Evolutionary conservation across 2,329 filamentous ascomycete genomes (phyloP).

Genomic region (Amauroascus verrucosus): DNA sequence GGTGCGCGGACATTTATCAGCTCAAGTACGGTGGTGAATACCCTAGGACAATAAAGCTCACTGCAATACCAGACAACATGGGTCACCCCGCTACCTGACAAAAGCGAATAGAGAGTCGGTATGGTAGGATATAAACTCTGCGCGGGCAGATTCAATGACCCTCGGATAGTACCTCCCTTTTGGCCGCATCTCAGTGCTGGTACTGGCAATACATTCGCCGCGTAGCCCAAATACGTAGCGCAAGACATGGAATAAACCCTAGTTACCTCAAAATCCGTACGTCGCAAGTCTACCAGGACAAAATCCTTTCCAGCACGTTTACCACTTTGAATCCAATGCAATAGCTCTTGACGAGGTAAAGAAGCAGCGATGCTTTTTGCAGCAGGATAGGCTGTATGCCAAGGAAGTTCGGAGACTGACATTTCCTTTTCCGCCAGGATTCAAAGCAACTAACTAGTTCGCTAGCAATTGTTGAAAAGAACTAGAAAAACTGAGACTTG

Average conservation of each 20-base stretch:
- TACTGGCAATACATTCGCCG: constrained; percentile 5
- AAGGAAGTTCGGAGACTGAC: constrained; percentile 22
- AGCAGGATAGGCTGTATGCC: constrained; percentile 34
- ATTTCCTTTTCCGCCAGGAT: not conserved
- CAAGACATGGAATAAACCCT: not conserved
- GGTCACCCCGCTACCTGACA: constrained; percentile 23
- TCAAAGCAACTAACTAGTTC: no score
- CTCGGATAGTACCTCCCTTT: constrained; percentile 50
- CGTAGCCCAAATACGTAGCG: no score
- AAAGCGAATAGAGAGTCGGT: constrained; percentile 28
- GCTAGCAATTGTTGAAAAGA: not conserved
- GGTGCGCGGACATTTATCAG: not conserved
- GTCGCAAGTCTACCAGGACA: constrained; percentile 39
- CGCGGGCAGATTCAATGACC: constrained; percentile 42
- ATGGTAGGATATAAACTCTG: constrained; percentile 32
- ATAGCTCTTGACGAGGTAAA: constrained; percentile 28
- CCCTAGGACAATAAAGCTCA: constrained; percentile 19
- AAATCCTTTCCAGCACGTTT: constrained; percentile 22
- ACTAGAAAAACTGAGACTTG: not conserved
- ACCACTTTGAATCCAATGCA: constrained; percentile 27
- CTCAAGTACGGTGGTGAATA: not conserved
- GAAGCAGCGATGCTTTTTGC: constrained; percentile 23
- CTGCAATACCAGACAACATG: constrained; percentile 35
- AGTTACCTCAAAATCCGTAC: constrained; percentile 37
- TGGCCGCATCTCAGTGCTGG: not conserved